Evolutionary conservation across 495 filamentous ascomycete species (phyloP).

Genomic region (Podospora bellae-mahoneyi): DNA sequence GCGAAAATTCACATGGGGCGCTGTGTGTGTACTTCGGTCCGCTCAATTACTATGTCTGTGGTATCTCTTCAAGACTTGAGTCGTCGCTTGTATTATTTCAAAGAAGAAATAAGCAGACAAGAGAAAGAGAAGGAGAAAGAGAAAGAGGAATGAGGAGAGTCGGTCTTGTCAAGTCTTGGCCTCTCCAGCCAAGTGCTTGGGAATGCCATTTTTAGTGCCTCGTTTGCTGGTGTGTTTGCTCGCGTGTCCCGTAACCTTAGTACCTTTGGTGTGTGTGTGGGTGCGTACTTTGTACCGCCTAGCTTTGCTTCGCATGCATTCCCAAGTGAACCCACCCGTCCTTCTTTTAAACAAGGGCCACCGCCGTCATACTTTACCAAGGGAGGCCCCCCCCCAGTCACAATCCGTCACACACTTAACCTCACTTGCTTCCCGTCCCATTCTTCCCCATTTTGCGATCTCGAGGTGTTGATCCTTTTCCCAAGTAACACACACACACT

Average conservation of each 20-base stretch:
- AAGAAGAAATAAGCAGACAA: too few relatives aligned
- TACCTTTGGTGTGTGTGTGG: background rate
- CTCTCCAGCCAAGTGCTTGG: background rate
- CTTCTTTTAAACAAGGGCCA: background rate
- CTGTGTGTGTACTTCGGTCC: background rate
- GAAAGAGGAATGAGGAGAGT: background rate
- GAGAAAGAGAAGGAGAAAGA: too few relatives aligned
- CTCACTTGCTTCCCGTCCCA: background rate
- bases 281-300: background rate
- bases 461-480: background rate
- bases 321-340: background rate
- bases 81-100: background rate
- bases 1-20: background rate
- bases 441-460: background rate
- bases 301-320: background rate
- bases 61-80: background rate
- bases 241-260: background rate
- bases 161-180: background rate
- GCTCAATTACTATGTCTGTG: background rate
- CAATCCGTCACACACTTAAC: background rate
- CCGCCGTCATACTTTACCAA: background rate
- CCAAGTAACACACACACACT: background rate
- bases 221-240: background rate
- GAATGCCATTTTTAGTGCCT: background rate
- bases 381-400: background rate